A percentile compares a stretch with the other conserved stretches of the same genome.
Conservation (phyloP, 163 green algal species). For the Coccomyxa subellipsoidea region DNA sequence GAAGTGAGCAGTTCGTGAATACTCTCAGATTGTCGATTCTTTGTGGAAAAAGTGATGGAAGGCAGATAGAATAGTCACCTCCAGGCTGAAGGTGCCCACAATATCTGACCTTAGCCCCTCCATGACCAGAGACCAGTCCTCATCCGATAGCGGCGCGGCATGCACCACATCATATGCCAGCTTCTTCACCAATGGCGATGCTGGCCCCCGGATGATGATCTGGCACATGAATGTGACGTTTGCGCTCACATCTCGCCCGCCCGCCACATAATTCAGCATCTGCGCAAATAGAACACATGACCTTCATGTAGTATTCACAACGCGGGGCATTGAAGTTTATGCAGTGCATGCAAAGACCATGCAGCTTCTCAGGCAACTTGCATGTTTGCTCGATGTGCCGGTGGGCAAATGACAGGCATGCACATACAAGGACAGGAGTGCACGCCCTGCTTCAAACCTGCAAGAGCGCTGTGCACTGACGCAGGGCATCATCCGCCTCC, state of each 20-base stretch:
- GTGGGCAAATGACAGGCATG: background rate
- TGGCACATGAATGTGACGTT: conserved; percentile 14
- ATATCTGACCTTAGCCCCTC: conserved; percentile 24
- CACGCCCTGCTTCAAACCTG: conserved; percentile 12
- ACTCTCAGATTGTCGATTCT: too few relatives aligned
- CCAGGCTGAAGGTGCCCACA: conserved; percentile 9
- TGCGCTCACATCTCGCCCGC: conserved; percentile 17
- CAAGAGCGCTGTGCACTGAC: conserved; percentile 24
- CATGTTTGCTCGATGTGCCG: too few relatives aligned
- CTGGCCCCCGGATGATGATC: conserved; percentile 8
- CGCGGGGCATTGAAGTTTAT: too few relatives aligned
- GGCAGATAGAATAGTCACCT: conserved; percentile 15
- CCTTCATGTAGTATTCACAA: background rate
- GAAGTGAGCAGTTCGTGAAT: too few relatives aligned
- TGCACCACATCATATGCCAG: conserved; percentile 31
- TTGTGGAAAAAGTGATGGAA: too few relatives aligned
- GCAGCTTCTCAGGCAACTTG: too few relatives aligned
- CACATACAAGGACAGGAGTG: background rate
- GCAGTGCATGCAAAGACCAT: too few relatives aligned
- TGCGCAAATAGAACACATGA: background rate
- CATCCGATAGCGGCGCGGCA: conserved; percentile 13
- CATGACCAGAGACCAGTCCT: conserved; percentile 23
- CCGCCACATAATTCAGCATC: conserved; percentile 18
- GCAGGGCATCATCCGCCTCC: conserved; percentile 17
- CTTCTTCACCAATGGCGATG: conserved; percentile 17